Base-by-base conservation (phyloP, 331 rosid genomes). In the Acacia pycnantha region DNA sequence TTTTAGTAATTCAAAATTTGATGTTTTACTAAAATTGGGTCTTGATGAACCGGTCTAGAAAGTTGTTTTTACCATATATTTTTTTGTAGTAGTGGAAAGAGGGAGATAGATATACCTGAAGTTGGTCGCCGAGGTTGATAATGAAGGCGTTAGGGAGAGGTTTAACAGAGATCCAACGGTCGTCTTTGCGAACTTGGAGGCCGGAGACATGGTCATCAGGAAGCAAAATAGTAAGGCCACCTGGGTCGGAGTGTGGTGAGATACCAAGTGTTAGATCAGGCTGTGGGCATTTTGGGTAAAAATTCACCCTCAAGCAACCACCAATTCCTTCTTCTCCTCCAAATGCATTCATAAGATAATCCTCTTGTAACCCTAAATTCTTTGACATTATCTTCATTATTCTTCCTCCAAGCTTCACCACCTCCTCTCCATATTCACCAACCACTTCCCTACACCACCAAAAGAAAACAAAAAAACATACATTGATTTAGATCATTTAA, bases 181-280 rank as follows among this genome's bases (percentile, higher is more conserved):
- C 73, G n/a, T 80, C 87, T 2, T 66, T 82, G 11, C 74, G 91
- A 1, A 94, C 90, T 87, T 94, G 98, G 59, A 94, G 98, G 6
- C 98, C 98, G 4, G 94, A 79, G 6, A 94, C 97, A 56, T 83
- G 37, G 11, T 90, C 92, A 29, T 94, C 98, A 3, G 98, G 97
- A 8, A 94, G 81, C 31, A 94, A 92, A 82, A 94, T 84, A 66
- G 98, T 94, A 76, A 94, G 67, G 1, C 94, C 97, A 0, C 98
- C 98, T 3, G 98, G 98, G 37, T 94, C 98, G 0, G 97, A 94
- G 87, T 94, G 98, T 1, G 92, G 29, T 11, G 98, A 94, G 41
- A 94, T 85, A 6, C 98, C 98, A 0, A 94, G 88, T 2, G 98
- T 92, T 2, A 90, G 90, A 56, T 94, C 94, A 1, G 98, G 98